Conservation (phyloP, 176 grass and related monocot genomes). For the Miscanthus lutarioriparius region DNA sequence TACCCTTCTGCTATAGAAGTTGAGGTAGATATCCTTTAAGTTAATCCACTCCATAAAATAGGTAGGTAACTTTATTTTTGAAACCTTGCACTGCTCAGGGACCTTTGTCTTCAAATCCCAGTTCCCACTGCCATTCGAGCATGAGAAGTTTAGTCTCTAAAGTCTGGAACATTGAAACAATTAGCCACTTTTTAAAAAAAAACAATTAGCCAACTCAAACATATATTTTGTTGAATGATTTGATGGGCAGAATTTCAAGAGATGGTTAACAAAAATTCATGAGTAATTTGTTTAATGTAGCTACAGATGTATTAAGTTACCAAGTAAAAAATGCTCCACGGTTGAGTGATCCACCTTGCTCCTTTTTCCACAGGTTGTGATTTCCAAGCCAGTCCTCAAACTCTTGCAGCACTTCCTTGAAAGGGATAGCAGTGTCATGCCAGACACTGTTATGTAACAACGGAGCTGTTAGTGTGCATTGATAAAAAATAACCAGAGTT, state of each 20-base stretch:
- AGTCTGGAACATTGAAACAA: constrained; percentile 10
- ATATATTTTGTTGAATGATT: constrained; percentile 3
- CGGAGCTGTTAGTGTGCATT: neutral
- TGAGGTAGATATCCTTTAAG: constrained; percentile 86
- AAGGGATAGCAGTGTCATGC: constrained; percentile 91
- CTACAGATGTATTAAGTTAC: constrained; percentile 39
- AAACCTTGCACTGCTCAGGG: constrained; percentile 85
- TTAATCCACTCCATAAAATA: constrained; percentile 97
- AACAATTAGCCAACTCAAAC: neutral
- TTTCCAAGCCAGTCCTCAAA: constrained; percentile 73
- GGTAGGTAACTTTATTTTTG: constrained; percentile 68
- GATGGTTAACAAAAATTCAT: neutral
- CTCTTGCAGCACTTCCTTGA: constrained; percentile 70
- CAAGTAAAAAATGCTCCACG: constrained; percentile 80
- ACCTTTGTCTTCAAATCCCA: constrained; percentile 98
- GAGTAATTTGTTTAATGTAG: neutral
- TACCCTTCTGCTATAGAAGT: constrained; percentile 88
- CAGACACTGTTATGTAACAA: constrained; percentile 60
- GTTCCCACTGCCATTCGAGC: constrained; percentile 63
- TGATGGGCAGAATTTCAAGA: constrained; percentile 7
- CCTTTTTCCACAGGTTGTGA: constrained; percentile 76
- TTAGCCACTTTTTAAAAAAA: neutral
- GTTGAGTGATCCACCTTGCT: constrained; percentile 68
- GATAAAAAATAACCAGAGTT: constrained; percentile 5
- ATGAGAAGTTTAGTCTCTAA: constrained; percentile 16